These are phyloP conservation scores for Tulasnella sp. DNA, from an alignment of 768 basidiomycete genomes.

Conservation along the genomic window DNA sequence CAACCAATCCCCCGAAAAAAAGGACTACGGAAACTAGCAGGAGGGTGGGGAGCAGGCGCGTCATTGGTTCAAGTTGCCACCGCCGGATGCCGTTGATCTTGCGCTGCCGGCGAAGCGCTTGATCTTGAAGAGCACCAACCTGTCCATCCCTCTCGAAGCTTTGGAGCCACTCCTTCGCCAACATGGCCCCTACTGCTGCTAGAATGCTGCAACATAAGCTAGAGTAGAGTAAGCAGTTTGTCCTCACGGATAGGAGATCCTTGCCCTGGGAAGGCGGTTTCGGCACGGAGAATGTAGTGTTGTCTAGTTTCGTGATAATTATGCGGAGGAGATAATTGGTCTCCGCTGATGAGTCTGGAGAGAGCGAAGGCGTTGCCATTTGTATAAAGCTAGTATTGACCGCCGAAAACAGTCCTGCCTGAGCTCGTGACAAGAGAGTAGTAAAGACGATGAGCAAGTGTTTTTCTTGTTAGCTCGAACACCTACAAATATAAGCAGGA, in stretches of 20 bases:
- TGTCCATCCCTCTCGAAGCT: neutral
- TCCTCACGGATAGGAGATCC: neutral
- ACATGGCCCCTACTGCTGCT: constrained; percentile 1
- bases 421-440: neutral
- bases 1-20: constrained; percentile 4
- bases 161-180: constrained; percentile 17
- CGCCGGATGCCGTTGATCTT: constrained; percentile 15
- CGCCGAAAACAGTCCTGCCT: constrained; percentile 19
- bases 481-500: constrained; percentile 19
- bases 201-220: constrained; percentile 12
- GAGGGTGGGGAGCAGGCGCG: neutral
- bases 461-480: neutral
- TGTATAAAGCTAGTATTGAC: constrained; percentile 17
- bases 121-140: neutral
- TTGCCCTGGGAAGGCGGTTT: neutral
- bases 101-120: neutral
- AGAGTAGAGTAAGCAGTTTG: constrained; percentile 5
- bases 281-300: neutral
- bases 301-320: neutral
- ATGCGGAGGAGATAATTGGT: constrained; percentile 14
- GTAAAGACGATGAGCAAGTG: neutral
- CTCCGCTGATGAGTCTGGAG: neutral
- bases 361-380: neutral
- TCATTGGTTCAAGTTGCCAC: neutral
- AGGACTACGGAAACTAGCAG: constrained; percentile 2